Evolutionary conservation across 2,329 filamentous ascomycete genomes (phyloP).

Genomic region (Fusarium palustre): DNA sequence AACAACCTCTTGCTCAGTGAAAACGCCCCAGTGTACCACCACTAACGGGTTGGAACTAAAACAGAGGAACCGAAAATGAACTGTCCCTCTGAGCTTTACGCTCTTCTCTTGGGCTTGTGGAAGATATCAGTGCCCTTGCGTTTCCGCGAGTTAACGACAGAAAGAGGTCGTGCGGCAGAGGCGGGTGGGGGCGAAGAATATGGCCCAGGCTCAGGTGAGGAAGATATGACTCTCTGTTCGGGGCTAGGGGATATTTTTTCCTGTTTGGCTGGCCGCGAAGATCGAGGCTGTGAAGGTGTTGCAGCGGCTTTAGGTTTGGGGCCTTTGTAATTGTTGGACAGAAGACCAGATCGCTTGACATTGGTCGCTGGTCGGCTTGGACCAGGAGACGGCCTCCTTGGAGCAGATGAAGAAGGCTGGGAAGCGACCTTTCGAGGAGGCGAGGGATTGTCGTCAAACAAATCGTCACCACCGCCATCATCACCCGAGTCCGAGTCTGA

Average conservation of each 20-base stretch:
- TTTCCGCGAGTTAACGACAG: constrained; percentile 50
- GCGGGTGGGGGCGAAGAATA: constrained; percentile 42
- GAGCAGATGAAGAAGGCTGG: constrained; percentile 32
- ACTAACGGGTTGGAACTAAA: not conserved
- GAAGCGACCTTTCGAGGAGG: constrained; percentile 21
- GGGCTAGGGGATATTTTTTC: constrained; percentile 26
- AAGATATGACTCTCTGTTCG: constrained; percentile 36
- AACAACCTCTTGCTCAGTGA: not conserved
- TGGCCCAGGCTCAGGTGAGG: constrained; percentile 33
- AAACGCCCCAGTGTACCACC: not conserved
- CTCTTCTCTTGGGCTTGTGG: constrained; percentile 58
- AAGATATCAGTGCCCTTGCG: constrained; percentile 63
- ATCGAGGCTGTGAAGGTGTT: constrained; percentile 22
- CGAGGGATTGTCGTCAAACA: constrained; percentile 41
- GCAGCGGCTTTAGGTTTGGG: constrained; percentile 33
- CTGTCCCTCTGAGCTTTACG: not conserved
- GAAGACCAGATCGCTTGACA: constrained; percentile 41
- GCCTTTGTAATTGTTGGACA: constrained; percentile 47
- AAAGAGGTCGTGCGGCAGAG: constrained; percentile 14
- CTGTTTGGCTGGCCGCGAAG: constrained; percentile 13
- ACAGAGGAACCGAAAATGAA: not conserved
- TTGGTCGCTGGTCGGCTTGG: constrained; percentile 3
- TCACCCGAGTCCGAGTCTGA: constrained; percentile 54
- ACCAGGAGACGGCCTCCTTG: constrained; percentile 34
- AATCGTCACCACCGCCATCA: constrained; percentile 16